Evolutionary conservation across 208 protist genomes (phyloP).

Genomic region (Acanthamoeba culbertsoni): DNA sequence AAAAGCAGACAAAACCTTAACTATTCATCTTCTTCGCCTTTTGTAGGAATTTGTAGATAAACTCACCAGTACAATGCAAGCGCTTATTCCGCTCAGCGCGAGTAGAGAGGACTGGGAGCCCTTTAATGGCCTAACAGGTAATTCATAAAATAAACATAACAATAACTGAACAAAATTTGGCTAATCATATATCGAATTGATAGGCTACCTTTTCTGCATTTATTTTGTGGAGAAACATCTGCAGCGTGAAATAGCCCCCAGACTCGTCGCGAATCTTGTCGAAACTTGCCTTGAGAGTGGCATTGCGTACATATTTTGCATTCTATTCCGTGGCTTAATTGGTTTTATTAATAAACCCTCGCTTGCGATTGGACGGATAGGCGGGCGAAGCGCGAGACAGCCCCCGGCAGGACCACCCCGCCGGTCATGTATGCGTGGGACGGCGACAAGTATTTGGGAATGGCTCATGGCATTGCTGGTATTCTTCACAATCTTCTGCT

Average conservation of each 20-base stretch:
- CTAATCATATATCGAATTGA: too few species aligned
- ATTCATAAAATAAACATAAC: too few species aligned
- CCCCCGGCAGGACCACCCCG: neutral
- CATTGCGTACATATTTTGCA: neutral
- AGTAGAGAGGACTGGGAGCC: neutral
- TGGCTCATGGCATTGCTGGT: conserved; percentile 32
- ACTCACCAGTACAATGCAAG: neutral
- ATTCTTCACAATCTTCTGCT: neutral
- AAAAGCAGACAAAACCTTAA: too few species aligned
- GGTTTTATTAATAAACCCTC: neutral
- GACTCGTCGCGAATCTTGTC: neutral
- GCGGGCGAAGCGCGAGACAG: neutral
- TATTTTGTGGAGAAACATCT: neutral
- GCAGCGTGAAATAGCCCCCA: neutral
- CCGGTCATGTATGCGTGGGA: conserved; percentile 39
- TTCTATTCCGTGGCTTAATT: neutral
- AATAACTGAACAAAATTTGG: too few species aligned
- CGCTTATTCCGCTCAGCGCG: neutral
- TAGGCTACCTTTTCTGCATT: conserved; percentile 3
- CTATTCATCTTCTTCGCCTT: neutral
- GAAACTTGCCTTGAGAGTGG: neutral
- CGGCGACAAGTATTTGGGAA: neutral
- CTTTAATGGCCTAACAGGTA: neutral
- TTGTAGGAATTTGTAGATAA: neutral
- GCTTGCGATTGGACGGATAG: neutral